These are phyloP conservation scores for Epichloe sylvatica DNA, from an alignment of 2,329 filamentous ascomycete genomes.

Conservation along the genomic window DNA sequence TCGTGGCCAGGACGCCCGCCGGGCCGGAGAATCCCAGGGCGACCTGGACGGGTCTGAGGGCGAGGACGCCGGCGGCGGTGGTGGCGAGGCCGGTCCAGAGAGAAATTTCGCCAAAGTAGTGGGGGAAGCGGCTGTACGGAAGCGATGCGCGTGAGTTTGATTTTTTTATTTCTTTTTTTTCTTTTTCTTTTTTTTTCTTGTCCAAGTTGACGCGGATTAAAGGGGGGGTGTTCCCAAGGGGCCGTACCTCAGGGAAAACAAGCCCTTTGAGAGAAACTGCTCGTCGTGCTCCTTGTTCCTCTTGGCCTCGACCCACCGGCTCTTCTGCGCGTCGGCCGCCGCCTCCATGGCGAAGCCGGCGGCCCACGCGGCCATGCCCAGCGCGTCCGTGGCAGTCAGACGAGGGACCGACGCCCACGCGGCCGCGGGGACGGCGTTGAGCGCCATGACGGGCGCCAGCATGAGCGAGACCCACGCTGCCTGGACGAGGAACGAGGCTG, in stretches of 20 bases:
- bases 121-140: conserved; percentile 37
- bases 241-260: conserved; percentile 40
- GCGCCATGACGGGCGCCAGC: conserved; percentile 47
- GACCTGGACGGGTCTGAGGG: conserved; percentile 37
- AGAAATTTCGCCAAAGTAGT: conserved; percentile 59
- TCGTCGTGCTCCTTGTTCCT: conserved; percentile 52
- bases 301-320: conserved; percentile 45
- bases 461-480: conserved; percentile 56
- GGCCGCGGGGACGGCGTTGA: conserved; percentile 46
- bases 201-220: too few species aligned
- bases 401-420: conserved; percentile 32
- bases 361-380: conserved; percentile 43
- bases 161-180: too few species aligned
- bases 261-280: conserved; percentile 47
- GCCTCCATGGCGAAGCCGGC: conserved; percentile 48
- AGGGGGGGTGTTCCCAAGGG: too few species aligned
- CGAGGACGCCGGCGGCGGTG: conserved; percentile 41
- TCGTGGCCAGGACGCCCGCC: conserved; percentile 15
- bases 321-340: conserved; percentile 50
- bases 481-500: conserved; percentile 34
- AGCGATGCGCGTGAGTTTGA: too few species aligned
- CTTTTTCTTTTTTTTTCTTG: too few species aligned
- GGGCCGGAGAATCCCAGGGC: conserved; percentile 41
- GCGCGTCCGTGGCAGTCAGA: conserved; percentile 36
- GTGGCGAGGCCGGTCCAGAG: conserved; percentile 56